phyloP scores from a whole-genome alignment of 176 grass and related monocot genomes.

The Oryza meyeriana region DNA sequence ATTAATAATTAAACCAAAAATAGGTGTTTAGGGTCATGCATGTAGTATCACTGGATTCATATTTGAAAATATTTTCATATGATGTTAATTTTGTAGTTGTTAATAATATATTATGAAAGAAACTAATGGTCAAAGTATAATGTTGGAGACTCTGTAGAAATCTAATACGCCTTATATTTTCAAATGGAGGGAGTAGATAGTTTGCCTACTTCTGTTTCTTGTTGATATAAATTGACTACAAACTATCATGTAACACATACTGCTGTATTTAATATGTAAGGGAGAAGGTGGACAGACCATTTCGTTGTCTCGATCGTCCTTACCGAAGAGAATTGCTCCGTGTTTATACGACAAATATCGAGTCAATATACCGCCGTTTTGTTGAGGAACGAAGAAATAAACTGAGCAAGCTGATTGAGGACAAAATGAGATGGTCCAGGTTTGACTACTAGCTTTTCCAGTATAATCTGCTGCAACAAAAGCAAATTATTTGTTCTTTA shows the following conservation, averaged over 20 bases:
- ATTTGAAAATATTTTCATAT: too few species aligned
- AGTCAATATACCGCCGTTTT: slow-evolving; percentile 83
- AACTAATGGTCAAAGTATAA: too few species aligned
- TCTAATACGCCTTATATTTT: too few species aligned
- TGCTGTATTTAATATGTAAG: slow-evolving; percentile 50
- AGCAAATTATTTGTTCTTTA: not conserved
- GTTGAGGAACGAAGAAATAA: slow-evolving; percentile 84
- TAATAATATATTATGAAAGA: too few species aligned
- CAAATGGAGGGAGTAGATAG: too few species aligned
- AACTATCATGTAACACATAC: slow-evolving; percentile 33
- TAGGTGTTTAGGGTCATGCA: too few species aligned
- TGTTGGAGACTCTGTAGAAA: too few species aligned
- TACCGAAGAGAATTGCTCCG: slow-evolving; percentile 94
- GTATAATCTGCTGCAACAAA: slow-evolving; percentile 2
- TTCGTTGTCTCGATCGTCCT: slow-evolving; percentile 79
- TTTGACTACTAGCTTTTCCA: slow-evolving; percentile 33
- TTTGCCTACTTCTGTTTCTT: slow-evolving; percentile 13
- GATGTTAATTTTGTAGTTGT: too few species aligned
- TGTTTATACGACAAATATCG: slow-evolving; percentile 89
- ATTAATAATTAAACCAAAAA: too few species aligned
- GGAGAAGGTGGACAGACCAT: slow-evolving; percentile 90
- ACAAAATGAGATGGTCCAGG: slow-evolving; percentile 89
- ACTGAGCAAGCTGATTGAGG: slow-evolving; percentile 81
- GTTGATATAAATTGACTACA: not conserved
- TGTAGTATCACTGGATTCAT: too few species aligned